phyloP scores from a whole-genome alignment of 805 yeast species.

The Brettanomyces nanus region DNA sequence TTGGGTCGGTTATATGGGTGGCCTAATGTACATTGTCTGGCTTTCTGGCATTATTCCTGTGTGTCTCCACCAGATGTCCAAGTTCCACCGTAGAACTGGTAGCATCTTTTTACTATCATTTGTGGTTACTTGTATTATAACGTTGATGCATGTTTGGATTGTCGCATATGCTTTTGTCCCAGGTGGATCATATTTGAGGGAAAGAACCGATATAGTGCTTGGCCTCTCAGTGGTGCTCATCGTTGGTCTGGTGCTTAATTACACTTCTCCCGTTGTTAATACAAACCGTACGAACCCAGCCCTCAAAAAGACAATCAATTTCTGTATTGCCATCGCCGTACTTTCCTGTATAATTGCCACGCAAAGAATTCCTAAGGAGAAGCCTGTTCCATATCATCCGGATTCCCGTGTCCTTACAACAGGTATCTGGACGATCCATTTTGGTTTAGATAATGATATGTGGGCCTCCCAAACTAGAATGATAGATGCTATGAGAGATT shows the following conservation, averaged over 20 bases:
- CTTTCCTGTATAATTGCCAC: constrained; percentile 46
- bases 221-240: constrained; percentile 45
- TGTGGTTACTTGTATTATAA: constrained; percentile 41
- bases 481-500: constrained; percentile 73
- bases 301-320: constrained; percentile 16
- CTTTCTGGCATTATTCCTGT: constrained; percentile 52
- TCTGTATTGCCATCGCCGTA: constrained; percentile 29
- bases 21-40: constrained; percentile 53
- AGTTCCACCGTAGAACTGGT: constrained; percentile 40
- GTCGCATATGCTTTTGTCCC: constrained; percentile 99
- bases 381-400: constrained; percentile 63
- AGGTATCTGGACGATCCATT: constrained; percentile 98
- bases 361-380: constrained; percentile 47
- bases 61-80: constrained; percentile 40
- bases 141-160: constrained; percentile 87
- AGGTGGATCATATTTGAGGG: constrained; percentile 80
- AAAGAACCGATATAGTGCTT: constrained; percentile 74
- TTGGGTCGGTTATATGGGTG: constrained; percentile 75
- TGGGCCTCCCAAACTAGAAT: constrained; percentile 94
- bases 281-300: constrained; percentile 5
- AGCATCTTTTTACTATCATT: constrained; percentile 42
- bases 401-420: constrained; percentile 74
- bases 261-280: constrained; percentile 15
- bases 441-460: constrained; percentile 95
- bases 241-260: constrained; percentile 39